A percentile compares a stretch with the other conserved stretches of the same genome.
These are phyloP conservation scores for Fusarium pseudograminearum DNA, from an alignment of 2,329 filamentous ascomycete genomes.

Conservation along the genomic window DNA sequence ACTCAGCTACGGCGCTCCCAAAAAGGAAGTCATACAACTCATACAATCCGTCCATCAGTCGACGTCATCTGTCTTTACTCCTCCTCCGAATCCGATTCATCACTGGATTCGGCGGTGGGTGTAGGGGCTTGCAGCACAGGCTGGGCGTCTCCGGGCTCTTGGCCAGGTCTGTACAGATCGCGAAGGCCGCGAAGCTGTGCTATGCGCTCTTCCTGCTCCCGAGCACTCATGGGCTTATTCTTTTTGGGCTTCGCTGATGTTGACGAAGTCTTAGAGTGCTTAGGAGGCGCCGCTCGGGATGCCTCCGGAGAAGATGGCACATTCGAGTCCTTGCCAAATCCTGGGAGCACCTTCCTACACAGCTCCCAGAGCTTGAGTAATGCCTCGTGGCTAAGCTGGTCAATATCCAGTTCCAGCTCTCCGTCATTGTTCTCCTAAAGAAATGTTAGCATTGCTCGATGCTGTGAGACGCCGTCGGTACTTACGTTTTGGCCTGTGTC, in stretches of 20 bases:
- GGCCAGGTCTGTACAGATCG: slow-evolving; percentile 55
- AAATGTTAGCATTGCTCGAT: slow-evolving; percentile 10
- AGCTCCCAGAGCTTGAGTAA: slow-evolving; percentile 64
- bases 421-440: slow-evolving; percentile 68
- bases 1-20: slow-evolving; percentile 40
- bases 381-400: slow-evolving; percentile 67
- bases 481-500: slow-evolving; percentile 82
- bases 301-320: slow-evolving; percentile 50
- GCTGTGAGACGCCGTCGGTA: slow-evolving; percentile 42
- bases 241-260: slow-evolving; percentile 70
- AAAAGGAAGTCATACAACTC: slow-evolving; percentile 40
- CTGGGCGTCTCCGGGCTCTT: slow-evolving; percentile 49
- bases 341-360: slow-evolving; percentile 58
- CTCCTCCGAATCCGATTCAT: slow-evolving; percentile 62
- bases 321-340: slow-evolving; percentile 54
- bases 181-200: slow-evolving; percentile 68
- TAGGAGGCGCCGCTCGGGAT: slow-evolving; percentile 46
- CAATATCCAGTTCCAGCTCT: slow-evolving; percentile 71
- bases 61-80: slow-evolving; percentile 55
- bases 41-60: slow-evolving; percentile 42
- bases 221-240: slow-evolving; percentile 81
- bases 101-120: slow-evolving; percentile 53
- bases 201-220: slow-evolving; percentile 75
- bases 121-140: slow-evolving; percentile 46
- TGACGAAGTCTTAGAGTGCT: slow-evolving; percentile 49